Base-by-base conservation (phyloP, 2,329 filamentous ascomycete species). In the Claviceps citrina region DNA sequence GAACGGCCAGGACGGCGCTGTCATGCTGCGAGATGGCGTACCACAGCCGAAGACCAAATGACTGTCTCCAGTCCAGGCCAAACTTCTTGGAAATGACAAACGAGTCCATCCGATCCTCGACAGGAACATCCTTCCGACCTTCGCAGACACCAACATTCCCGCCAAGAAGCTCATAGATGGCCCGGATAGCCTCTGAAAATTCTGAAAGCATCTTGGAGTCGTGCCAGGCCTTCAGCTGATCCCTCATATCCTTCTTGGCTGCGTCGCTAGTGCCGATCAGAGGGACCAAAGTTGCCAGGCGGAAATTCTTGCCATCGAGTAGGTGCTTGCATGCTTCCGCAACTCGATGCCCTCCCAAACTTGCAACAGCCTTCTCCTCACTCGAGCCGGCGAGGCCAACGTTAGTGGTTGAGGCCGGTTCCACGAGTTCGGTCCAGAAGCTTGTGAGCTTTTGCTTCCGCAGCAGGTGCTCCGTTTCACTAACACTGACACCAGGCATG, bases 31-130 rank as follows among this genome's bases (percentile, higher is more conserved):
- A 68, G 31, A 78, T 82, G 33, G 78, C 79, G 57, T 94, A 98
- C 83, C 86, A 96, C 2, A 98, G 67, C 32, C 87, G 78, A 37
- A 98, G 69, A 9, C 84, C 89, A 58, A 98, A 94, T 0, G 87
- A 80, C 54, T 93, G 87, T 57, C 84, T 79, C 91, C 91, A 98
- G 56, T 93, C 83, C 27, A 98, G 68, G 4, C 76, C 76, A 55
- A 95, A 98, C 35, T 79, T 78, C 51, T 82, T 73, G 1, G 85
- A 83, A 47, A 98, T 83, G 40, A 78, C 71, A 54, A 98, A 94
- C 0, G 80, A 80, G 12, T 78, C 72, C 30, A 81, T 72, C 33
- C 82, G 78, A 59, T 96, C 84, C 58, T 96, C 91, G 7, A 80
- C 63, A 1, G 83, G 74, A 6, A 73, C 78, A 3, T 68, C 70